Conservation (phyloP, 768 basidiomycete species). For the Leccinellum luteum region DNA sequence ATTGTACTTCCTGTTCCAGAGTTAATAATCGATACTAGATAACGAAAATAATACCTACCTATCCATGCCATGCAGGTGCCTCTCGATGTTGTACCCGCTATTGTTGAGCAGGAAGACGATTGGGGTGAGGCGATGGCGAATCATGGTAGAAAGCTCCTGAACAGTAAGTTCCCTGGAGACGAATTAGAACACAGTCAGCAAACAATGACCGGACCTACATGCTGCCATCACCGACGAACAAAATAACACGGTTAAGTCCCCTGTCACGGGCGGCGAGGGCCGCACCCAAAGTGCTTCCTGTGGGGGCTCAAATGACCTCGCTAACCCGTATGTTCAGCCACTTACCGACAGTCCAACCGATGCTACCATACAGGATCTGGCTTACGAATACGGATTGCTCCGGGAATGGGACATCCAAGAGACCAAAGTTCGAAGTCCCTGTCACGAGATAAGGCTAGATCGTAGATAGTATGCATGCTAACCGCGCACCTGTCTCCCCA, state of each 20-base stretch:
- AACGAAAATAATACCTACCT: slow-evolving; percentile 33
- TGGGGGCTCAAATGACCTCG: neutral
- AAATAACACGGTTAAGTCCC: slow-evolving; percentile 61
- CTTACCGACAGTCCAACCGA: slow-evolving; percentile 84
- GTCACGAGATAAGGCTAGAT: neutral
- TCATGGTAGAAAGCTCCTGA: slow-evolving; percentile 85
- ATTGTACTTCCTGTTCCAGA: slow-evolving; percentile 66
- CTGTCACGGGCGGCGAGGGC: slow-evolving; percentile 74
- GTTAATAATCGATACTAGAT: neutral
- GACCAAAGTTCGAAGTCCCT: slow-evolving; percentile 83
- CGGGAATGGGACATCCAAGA: slow-evolving; percentile 78
- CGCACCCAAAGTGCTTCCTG: slow-evolving; percentile 69
- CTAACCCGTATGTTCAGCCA: neutral
- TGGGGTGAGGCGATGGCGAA: slow-evolving; percentile 67
- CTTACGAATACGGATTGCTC: slow-evolving; percentile 60
- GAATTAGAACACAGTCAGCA: slow-evolving; percentile 3
- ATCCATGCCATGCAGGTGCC: slow-evolving; percentile 63
- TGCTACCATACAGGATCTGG: slow-evolving; percentile 89
- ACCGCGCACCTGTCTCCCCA: slow-evolving; percentile 71
- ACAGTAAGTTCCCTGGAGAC: slow-evolving; percentile 66
- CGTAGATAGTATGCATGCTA: neutral
- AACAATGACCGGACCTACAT: slow-evolving; percentile 43
- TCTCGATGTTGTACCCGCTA: slow-evolving; percentile 85
- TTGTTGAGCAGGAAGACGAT: slow-evolving; percentile 86
- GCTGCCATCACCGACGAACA: slow-evolving; percentile 86